Evolutionary conservation across 345 rosid genomes (phyloP), one percentile per base, ranked within the genome.

Genomic region (Salix exigua): DNA sequence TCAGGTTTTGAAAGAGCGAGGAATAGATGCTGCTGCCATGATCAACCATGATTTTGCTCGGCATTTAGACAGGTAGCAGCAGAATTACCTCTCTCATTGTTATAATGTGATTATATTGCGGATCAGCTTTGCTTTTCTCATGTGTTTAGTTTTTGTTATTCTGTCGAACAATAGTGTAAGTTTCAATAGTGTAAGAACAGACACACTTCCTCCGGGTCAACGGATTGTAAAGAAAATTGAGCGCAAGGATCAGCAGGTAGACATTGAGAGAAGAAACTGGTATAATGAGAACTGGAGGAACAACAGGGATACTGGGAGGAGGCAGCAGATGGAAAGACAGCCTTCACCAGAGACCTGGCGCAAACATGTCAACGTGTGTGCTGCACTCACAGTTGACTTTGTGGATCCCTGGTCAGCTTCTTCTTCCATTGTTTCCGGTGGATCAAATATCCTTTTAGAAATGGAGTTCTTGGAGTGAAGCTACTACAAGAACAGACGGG

Each of bases 271-370:
- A 80, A 82, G 81, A 84, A 90, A 85, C 75, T 81, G 97, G 97
- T 88, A 84, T 46, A 88, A 87, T 23, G 93, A 88, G 42, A 86
- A 78, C 53, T n/a, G 83, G 82, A 65, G 82, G 85, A 90, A 81
- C 72, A 80, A 71, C 60, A 79, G 77, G 68, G 89, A 81, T 75
- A 80, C 78, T 68, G 88, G 87, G 62, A 86, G 87, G 76, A 86
- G 78, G 82, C 90, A 79, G 64, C 88, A 85, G 72, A 85, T 85
- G 77, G 86, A 85, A 72, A 89, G 97, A 76, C 86, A 82, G 71
- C 89, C 90, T 72, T 93, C 98, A 61, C 98, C 95, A 12, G 95
- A 93, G 80, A 85, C 91, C 37, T 93, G 98, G 95, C 88, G 93
- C 73, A 91, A 90, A 74, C 88, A 89, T 7, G 84, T 81, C 17